These are phyloP conservation scores for Malassezia globosa DNA, from an alignment of 1,284 basidiomycete species.

Conservation along the genomic window DNA sequence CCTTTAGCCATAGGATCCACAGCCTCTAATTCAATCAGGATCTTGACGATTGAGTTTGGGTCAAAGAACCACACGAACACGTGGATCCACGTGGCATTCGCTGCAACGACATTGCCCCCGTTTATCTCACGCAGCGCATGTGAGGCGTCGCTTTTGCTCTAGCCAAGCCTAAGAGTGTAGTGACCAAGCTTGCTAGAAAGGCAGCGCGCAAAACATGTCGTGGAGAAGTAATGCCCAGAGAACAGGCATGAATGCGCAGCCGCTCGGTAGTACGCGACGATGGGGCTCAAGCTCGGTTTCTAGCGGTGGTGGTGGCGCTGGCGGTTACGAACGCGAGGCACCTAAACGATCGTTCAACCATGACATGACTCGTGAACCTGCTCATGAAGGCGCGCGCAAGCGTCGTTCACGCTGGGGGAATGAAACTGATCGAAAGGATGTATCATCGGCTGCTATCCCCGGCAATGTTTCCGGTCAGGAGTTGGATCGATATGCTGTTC, in stretches of 20 bases:
- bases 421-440: conserved; percentile 27
- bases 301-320: not conserved
- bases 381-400: conserved; percentile 29
- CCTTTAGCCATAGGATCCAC: too few relatives aligned
- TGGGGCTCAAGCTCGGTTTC: conserved; percentile 25
- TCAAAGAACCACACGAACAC: too few relatives aligned
- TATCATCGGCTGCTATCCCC: conserved; percentile 35
- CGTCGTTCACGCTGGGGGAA: conserved; percentile 44
- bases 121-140: too few relatives aligned
- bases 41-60: too few relatives aligned
- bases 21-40: too few relatives aligned
- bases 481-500: conserved; percentile 44
- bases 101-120: too few relatives aligned
- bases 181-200: too few relatives aligned
- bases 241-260: conserved; percentile 44
- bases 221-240: conserved; percentile 42
- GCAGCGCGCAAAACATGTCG: too few relatives aligned
- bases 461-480: conserved; percentile 35
- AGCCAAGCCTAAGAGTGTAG: too few relatives aligned
- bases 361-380: not conserved
- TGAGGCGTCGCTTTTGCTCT: too few relatives aligned
- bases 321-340: not conserved
- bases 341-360: not conserved
- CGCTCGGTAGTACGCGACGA: conserved; percentile 29
- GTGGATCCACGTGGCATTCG: too few relatives aligned